Evolutionary conservation across 306 rosid species (phyloP).

Genomic region (Canavalia ensiformis): DNA sequence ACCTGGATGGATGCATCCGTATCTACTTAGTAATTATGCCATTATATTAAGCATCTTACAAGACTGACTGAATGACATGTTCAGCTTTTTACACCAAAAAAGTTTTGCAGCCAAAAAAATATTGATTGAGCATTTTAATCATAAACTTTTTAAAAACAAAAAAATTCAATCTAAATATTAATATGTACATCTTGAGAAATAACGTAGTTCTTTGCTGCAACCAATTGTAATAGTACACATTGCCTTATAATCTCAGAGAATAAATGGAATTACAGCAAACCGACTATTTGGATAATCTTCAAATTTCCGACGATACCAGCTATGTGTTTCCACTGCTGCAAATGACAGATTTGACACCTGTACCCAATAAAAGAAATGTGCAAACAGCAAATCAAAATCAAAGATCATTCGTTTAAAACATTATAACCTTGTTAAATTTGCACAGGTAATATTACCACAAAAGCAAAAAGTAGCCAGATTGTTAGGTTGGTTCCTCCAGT

Average conservation of each 20-base stretch:
- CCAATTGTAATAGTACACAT: slow-evolving; percentile 31
- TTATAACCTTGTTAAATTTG: slow-evolving; percentile 26
- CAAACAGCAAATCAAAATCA: slow-evolving; percentile 23
- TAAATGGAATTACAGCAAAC: slow-evolving; percentile 69
- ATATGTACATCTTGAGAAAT: slow-evolving; percentile 24
- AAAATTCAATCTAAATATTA: slow-evolving; percentile 1
- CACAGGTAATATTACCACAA: slow-evolving; percentile 70
- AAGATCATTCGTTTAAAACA: neutral
- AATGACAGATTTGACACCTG: slow-evolving; percentile 80
- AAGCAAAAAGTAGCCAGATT: slow-evolving; percentile 79
- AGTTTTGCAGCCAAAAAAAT: neutral
- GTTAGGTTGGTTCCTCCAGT: slow-evolving; percentile 85
- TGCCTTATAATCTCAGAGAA: slow-evolving; percentile 52
- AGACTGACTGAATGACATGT: neutral
- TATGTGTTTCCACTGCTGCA: slow-evolving; percentile 87
- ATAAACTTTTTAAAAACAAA: neutral
- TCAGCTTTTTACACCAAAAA: neutral
- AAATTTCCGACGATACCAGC: slow-evolving; percentile 83
- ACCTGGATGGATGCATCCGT: neutral
- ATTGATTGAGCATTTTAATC: neutral
- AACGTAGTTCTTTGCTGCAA: neutral
- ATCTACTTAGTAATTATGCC: neutral
- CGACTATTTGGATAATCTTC: slow-evolving; percentile 74
- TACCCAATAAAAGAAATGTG: slow-evolving; percentile 26
- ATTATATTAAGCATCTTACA: neutral